phyloP scores from a whole-genome alignment of 2,329 filamentous ascomycete genomes.

The Monilinia vaccinii-corymbosi region DNA sequence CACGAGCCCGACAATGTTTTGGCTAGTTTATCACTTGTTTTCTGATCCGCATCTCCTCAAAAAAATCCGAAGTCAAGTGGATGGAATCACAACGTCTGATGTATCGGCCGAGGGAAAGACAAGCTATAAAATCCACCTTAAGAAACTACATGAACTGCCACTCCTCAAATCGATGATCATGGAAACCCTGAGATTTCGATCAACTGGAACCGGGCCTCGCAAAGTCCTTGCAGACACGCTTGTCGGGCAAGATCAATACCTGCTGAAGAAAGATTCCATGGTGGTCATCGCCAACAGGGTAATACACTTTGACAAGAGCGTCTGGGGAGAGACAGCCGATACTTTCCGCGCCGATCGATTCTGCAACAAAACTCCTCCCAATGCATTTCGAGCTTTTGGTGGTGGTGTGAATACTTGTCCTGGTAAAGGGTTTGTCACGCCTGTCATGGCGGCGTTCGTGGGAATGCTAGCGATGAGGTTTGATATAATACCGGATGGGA shows the following conservation, averaged over 20 bases:
- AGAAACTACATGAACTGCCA: background rate
- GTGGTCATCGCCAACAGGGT: background rate
- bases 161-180: background rate
- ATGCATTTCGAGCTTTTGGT: slow-evolving; percentile 6
- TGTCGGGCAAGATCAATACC: slow-evolving; percentile 5
- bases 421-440: background rate
- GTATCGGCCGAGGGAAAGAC: background rate
- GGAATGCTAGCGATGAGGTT: slow-evolving; percentile 4
- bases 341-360: background rate
- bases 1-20: background rate
- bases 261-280: slow-evolving; percentile 2
- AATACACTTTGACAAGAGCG: slow-evolving; percentile 3
- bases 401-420: slow-evolving; percentile 5
- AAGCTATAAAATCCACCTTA: background rate
- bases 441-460: background rate
- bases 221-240: slow-evolving; percentile 1
- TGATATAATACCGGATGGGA: background rate
- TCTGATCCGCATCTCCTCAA: background rate
- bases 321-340: background rate
- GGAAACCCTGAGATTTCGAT: background rate
- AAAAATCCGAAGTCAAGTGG: background rate
- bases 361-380: background rate
- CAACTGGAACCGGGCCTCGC: background rate
- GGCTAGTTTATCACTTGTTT: background rate
- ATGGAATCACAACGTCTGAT: background rate